These are phyloP conservation scores for Botrytis pseudocinerea DNA, from an alignment of 2,329 filamentous ascomycete species.

Conservation along the genomic window DNA sequence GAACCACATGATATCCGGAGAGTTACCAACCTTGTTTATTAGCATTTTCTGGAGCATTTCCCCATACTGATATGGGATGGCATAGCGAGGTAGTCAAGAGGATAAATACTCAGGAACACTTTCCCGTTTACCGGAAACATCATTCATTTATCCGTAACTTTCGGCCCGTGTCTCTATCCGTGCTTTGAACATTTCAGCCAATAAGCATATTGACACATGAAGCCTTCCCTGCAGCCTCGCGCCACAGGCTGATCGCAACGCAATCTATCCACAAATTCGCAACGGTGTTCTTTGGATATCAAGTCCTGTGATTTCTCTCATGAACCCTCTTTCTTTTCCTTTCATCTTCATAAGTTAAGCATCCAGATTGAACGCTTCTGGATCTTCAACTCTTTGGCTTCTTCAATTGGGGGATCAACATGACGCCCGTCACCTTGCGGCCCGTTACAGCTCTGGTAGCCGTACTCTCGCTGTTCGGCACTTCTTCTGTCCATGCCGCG, in stretches of 20 bases:
- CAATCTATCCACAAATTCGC: slow-evolving; percentile 28
- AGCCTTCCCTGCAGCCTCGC: slow-evolving; percentile 35
- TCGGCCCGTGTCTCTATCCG: slow-evolving; percentile 14
- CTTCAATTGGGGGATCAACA: slow-evolving; percentile 28
- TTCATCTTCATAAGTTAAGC: slow-evolving; percentile 29
- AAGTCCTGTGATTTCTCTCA: slow-evolving; percentile 11
- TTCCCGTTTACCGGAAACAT: slow-evolving; percentile 11
- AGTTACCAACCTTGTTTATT: not conserved
- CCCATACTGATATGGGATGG: not conserved
- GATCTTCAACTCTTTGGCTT: slow-evolving; percentile 11
- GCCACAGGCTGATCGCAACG: slow-evolving; percentile 33
- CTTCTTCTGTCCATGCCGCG: slow-evolving; percentile 24
- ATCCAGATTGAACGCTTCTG: slow-evolving; percentile 23
- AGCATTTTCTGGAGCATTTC: not conserved
- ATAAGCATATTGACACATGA: not conserved
- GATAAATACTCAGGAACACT: slow-evolving; percentile 16
- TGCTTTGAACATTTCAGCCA: not conserved
- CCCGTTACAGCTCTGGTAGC: slow-evolving; percentile 30
- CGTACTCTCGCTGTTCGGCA: slow-evolving; percentile 19
- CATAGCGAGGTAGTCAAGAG: not conserved
- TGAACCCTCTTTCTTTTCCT: slow-evolving; percentile 10
- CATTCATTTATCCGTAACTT: slow-evolving; percentile 22
- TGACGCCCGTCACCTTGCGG: slow-evolving; percentile 30
- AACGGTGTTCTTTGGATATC: slow-evolving; percentile 25
- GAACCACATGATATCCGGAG: not conserved